Evolutionary conservation across 345 rosid genomes (phyloP).

Genomic region (Gossypium mustelinum): DNA sequence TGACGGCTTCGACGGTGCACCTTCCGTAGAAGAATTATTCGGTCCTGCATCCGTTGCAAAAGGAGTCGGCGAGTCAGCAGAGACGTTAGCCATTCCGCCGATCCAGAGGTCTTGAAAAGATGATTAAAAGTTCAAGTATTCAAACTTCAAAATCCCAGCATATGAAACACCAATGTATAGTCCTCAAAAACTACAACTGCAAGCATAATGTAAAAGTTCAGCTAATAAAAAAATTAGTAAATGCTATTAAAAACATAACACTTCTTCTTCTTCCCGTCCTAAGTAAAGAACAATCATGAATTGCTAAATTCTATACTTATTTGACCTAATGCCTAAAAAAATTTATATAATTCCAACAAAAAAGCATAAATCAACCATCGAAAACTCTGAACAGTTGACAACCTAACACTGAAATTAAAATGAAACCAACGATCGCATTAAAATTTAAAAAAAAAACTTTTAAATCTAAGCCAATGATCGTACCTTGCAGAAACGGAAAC

Average conservation of each 20-base stretch:
- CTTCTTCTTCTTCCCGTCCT: no score
- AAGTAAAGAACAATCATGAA: background rate
- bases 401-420: no score
- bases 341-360: no score
- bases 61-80: conserved; percentile 43
- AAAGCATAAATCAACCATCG: no score
- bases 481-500: no score
- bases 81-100: conserved; percentile 36
- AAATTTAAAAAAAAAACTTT: no score
- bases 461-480: no score
- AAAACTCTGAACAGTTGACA: no score
- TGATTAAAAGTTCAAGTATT: conserved; percentile 7
- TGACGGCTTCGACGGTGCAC: conserved; percentile 50
- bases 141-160: conserved; percentile 12
- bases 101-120: conserved; percentile 10
- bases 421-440: no score
- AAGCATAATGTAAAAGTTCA: background rate
- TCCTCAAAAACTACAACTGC: conserved; percentile 2
- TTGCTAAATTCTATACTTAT: background rate
- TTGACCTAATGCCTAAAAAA: background rate
- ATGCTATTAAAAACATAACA: background rate
- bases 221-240: background rate
- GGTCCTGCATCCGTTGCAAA: conserved; percentile 31
- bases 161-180: conserved; percentile 7
- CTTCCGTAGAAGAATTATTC: conserved; percentile 35